A percentile compares a stretch with the other conserved stretches of the same genome.
These are phyloP conservation scores for Colletotrichum zoysiae DNA, from an alignment of 2,329 filamentous ascomycete species.

Conservation along the genomic window DNA sequence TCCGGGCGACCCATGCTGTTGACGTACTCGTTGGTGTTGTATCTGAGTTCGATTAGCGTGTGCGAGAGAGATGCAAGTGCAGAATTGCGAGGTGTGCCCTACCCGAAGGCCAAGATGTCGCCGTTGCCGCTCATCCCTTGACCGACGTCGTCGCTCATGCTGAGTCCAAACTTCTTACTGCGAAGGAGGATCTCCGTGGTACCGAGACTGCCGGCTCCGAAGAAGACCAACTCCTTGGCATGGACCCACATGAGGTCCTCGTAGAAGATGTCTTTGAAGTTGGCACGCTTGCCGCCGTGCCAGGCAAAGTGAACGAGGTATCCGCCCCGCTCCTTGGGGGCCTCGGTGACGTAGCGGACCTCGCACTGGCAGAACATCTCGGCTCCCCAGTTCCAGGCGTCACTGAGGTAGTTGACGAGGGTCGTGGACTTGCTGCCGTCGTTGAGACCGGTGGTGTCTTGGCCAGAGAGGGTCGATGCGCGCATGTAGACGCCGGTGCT, in stretches of 20 bases:
- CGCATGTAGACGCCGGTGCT: slow-evolving; percentile 73
- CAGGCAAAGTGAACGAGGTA: slow-evolving; percentile 76
- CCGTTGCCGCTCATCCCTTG: slow-evolving; percentile 75
- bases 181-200: slow-evolving; percentile 75
- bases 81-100: slow-evolving; percentile 43
- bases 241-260: slow-evolving; percentile 76
- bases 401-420: slow-evolving; percentile 74
- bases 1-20: slow-evolving; percentile 67
- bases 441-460: slow-evolving; percentile 74
- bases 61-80: too few species aligned
- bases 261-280: slow-evolving; percentile 66
- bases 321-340: slow-evolving; percentile 57
- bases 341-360: slow-evolving; percentile 71
- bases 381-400: slow-evolving; percentile 79
- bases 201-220: slow-evolving; percentile 75
- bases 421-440: slow-evolving; percentile 77
- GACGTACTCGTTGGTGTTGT: slow-evolving; percentile 68
- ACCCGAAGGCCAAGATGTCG: slow-evolving; percentile 75
- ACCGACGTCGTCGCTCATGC: slow-evolving; percentile 69
- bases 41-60: slow-evolving; percentile 51
- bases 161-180: slow-evolving; percentile 69
- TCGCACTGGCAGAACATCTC: slow-evolving; percentile 79
- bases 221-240: slow-evolving; percentile 73
- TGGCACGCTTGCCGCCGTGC: slow-evolving; percentile 68
- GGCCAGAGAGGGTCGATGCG: slow-evolving; percentile 69